These are phyloP conservation scores for Lepidopterella palustris DNA, from an alignment of 495 filamentous ascomycete species.

Conservation along the genomic window DNA sequence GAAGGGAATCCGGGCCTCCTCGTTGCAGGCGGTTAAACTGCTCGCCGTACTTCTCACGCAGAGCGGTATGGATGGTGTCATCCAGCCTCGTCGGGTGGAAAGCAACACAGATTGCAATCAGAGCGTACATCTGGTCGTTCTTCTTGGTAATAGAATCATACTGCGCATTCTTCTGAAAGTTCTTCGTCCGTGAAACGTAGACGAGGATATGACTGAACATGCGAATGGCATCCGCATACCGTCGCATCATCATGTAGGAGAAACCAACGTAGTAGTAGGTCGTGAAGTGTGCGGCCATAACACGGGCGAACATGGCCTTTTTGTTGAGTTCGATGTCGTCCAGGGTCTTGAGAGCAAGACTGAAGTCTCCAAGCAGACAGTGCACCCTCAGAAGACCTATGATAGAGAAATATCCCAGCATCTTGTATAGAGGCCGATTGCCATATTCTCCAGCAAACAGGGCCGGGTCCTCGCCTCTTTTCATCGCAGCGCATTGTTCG, in stretches of 20 bases:
- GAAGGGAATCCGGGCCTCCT: constrained; percentile 88
- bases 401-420: constrained; percentile 98
- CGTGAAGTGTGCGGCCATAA: constrained; percentile 99
- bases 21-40: constrained; percentile 92
- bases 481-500: constrained; percentile 91
- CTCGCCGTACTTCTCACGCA: constrained; percentile 98
- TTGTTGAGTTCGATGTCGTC: constrained; percentile 99
- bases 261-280: constrained; percentile 99
- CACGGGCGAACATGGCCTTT: constrained; percentile 98
- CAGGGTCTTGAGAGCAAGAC: constrained; percentile 93
- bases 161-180: constrained; percentile 97
- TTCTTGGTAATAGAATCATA: constrained; percentile 99
- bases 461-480: constrained; percentile 79
- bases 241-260: constrained; percentile 99
- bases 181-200: constrained; percentile 98
- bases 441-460: constrained; percentile 91
- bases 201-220: constrained; percentile 99
- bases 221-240: constrained; percentile 97
- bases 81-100: constrained; percentile 95
- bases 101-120: constrained; percentile 97
- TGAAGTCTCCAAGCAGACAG: constrained; percentile 95
- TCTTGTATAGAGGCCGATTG: constrained; percentile 84
- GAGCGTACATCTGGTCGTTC: constrained; percentile 99
- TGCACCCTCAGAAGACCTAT: constrained; percentile 95
- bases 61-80: constrained; percentile 96